These are phyloP conservation scores for Suhomyces wounanorum DNA, from an alignment of 1,139 yeast species.

Conservation along the genomic window DNA sequence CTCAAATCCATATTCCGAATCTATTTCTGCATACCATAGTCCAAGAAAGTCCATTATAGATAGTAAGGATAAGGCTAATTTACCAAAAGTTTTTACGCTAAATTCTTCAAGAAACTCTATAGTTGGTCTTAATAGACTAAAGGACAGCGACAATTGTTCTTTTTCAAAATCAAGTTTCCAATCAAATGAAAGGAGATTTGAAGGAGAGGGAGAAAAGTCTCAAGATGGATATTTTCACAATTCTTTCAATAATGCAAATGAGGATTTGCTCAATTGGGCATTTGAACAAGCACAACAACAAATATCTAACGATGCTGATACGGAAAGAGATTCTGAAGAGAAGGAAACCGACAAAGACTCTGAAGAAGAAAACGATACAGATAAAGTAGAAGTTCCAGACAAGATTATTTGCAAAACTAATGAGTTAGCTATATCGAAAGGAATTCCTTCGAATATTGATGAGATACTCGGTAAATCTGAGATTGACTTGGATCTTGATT, in stretches of 20 bases:
- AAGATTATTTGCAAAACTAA: background rate
- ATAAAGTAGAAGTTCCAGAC: background rate
- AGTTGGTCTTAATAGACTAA: constrained; percentile 44
- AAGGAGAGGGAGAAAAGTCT: background rate
- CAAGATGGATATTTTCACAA: constrained; percentile 9
- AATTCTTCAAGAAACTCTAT: constrained; percentile 37
- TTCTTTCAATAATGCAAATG: constrained; percentile 17
- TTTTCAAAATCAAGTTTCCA: background rate
- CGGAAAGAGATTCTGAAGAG: constrained; percentile 4
- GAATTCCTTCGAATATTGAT: background rate
- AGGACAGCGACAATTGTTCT: constrained; percentile 24
- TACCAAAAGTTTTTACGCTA: constrained; percentile 36
- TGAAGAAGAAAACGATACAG: background rate
- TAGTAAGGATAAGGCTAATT: constrained; percentile 30
- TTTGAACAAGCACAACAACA: constrained; percentile 13
- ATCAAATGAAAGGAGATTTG: constrained; percentile 9
- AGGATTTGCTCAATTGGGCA: constrained; percentile 15
- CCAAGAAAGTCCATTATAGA: background rate
- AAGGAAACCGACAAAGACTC: background rate
- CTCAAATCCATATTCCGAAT: constrained; percentile 30
- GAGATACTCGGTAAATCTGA: background rate
- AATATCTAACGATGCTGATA: constrained; percentile 11
- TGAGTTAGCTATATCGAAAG: background rate
- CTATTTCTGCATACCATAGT: background rate
- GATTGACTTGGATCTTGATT: background rate